A percentile compares a stretch with the other conserved stretches of the same genome.
Evolutionary conservation across 768 basidiomycete genomes (phyloP).

Genomic region (Amanita pseudoporphyria): DNA sequence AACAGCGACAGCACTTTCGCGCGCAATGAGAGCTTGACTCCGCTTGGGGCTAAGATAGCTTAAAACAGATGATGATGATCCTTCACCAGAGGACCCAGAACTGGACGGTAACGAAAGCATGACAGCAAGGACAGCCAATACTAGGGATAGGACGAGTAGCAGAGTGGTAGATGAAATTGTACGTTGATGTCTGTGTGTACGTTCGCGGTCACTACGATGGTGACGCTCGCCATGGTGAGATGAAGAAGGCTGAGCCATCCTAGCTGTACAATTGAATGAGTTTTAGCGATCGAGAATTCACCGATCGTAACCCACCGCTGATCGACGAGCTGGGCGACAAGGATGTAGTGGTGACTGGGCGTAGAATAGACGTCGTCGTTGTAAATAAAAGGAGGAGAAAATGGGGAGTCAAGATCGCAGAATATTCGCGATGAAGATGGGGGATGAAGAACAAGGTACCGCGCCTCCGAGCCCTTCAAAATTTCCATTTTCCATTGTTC

Average conservation of each 20-base stretch:
- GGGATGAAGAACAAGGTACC: constrained; percentile 18
- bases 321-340: constrained; percentile 63
- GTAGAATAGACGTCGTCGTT: constrained; percentile 59
- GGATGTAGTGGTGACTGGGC: constrained; percentile 52
- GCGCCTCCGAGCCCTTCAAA: constrained; percentile 15
- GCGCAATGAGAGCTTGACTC: constrained; percentile 67
- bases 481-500: constrained; percentile 36
- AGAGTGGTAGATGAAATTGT: constrained; percentile 88
- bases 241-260: constrained; percentile 84
- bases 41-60: constrained; percentile 77
- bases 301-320: constrained; percentile 28
- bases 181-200: constrained; percentile 63
- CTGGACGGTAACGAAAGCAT: constrained; percentile 79
- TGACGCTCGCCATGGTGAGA: constrained; percentile 65
- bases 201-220: constrained; percentile 43
- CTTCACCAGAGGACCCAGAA: constrained; percentile 25
- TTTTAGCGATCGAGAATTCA: constrained; percentile 3
- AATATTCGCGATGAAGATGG: constrained; percentile 16
- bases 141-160: constrained; percentile 75
- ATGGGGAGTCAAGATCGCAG: constrained; percentile 2
- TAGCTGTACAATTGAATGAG: constrained; percentile 36
- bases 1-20: constrained; percentile 69
- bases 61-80: constrained; percentile 42
- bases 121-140: constrained; percentile 81
- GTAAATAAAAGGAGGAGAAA: constrained; percentile 21